Evolutionary conservation across 176 grass and related monocot species (phyloP).

Genomic region (Hordeum marinum): DNA sequence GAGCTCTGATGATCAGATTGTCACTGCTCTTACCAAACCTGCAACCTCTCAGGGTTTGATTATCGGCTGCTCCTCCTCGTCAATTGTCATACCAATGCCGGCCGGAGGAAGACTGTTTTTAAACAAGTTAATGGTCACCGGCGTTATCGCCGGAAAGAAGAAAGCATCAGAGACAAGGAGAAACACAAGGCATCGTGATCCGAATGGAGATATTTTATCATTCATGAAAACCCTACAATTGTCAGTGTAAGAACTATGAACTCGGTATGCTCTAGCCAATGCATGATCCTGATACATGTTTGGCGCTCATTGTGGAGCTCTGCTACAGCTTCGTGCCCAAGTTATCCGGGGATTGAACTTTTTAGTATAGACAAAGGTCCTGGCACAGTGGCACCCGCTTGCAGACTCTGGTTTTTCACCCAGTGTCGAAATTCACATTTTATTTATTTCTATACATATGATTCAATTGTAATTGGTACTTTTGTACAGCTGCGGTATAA

Average conservation of each 20-base stretch:
- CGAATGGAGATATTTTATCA: background rate
- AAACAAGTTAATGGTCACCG: background rate
- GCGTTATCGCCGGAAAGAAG: background rate
- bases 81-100: no score
- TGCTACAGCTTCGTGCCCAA: background rate
- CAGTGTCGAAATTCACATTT: background rate
- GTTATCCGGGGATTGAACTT: background rate
- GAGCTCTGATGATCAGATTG: background rate
- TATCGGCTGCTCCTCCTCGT: background rate
- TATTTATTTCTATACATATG: constrained; percentile 4
- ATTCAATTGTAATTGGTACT: constrained; percentile 2
- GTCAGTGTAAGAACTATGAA: background rate
- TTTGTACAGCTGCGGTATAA: background rate
- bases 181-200: background rate
- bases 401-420: background rate
- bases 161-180: background rate
- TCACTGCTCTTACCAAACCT: background rate
- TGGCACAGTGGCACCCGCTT: background rate
- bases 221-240: background rate
- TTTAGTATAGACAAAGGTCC: background rate
- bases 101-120: background rate
- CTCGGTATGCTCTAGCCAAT: background rate
- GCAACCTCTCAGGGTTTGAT: background rate
- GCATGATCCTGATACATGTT: background rate
- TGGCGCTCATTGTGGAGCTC: background rate